Conservation (phyloP, 78 protist species). For the Dictyostelium intermedium region DNA sequence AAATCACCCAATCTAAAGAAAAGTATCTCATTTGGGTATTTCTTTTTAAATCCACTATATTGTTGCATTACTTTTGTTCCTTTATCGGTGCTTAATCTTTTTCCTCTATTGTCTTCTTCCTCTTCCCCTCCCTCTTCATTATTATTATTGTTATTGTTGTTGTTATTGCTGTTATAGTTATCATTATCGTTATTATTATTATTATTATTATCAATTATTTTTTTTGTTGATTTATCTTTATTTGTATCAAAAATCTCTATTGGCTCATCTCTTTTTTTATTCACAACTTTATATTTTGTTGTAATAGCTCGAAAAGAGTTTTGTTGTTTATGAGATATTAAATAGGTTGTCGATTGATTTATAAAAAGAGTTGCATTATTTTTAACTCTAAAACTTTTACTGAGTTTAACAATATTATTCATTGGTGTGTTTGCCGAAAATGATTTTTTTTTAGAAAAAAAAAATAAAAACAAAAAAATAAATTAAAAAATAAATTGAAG, state of each 20-base stretch:
- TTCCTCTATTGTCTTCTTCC: background rate
- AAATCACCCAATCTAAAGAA: slow-evolving; percentile 85
- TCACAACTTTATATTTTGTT: background rate
- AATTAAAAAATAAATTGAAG: too few relatives aligned
- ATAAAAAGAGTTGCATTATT: too few relatives aligned
- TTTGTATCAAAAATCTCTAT: background rate
- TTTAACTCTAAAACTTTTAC: too few relatives aligned
- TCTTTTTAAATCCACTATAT: slow-evolving; percentile 58
- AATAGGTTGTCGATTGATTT: background rate
- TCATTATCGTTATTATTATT: background rate
- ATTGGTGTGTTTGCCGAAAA: too few relatives aligned
- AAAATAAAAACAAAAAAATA: too few relatives aligned
- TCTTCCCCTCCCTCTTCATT: background rate
- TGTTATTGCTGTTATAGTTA: background rate
- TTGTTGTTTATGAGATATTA: background rate
- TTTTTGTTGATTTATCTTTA: too few relatives aligned
- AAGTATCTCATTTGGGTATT: slow-evolving; percentile 35
- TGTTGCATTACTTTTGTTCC: slow-evolving; percentile 15
- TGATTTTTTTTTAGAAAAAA: too few relatives aligned
- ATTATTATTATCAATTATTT: too few relatives aligned
- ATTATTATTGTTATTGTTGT: background rate
- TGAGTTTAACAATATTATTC: background rate
- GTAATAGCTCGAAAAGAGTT: background rate
- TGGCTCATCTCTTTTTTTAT: background rate
- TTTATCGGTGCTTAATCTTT: background rate